Conservation (phyloP, 140 eudicot genomes). For the Erigeron philadelphicus region DNA sequence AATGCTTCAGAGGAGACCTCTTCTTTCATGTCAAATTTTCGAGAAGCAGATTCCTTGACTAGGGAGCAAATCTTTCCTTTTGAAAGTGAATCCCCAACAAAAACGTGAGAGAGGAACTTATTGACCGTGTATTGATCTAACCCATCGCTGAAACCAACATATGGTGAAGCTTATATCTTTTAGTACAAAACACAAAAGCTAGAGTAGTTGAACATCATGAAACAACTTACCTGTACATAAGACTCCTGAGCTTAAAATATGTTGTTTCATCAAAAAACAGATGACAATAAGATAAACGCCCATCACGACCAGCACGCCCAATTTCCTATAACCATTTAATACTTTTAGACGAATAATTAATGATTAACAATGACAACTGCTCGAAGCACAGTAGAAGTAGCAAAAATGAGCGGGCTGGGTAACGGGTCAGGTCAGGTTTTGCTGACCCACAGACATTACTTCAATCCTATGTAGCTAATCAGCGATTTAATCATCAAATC, state of each 20-base stretch:
- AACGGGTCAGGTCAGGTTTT: neutral
- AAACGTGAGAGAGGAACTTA: slow-evolving; percentile 66
- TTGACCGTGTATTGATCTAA: slow-evolving; percentile 75
- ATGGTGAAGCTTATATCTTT: slow-evolving; percentile 17
- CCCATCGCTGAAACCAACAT: slow-evolving; percentile 65
- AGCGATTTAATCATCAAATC: neutral
- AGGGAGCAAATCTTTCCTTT: slow-evolving; percentile 53
- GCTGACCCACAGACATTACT: neutral
- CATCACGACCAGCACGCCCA: slow-evolving; percentile 99
- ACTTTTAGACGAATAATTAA: slow-evolving; percentile 7
- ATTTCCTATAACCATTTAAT: slow-evolving; percentile 51
- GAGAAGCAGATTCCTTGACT: slow-evolving; percentile 70
- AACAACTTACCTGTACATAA: slow-evolving; percentile 53
- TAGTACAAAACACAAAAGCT: neutral
- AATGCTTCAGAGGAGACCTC: slow-evolving; percentile 47
- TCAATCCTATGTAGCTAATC: neutral
- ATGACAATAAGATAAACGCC: slow-evolving; percentile 85
- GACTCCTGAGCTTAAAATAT: slow-evolving; percentile 78
- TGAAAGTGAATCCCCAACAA: slow-evolving; percentile 33
- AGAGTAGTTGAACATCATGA: neutral
- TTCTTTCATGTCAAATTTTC: slow-evolving; percentile 93
- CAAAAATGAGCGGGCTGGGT: neutral
- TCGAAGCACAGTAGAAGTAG: slow-evolving; percentile 9
- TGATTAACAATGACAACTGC: neutral
- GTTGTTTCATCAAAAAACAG: slow-evolving; percentile 71